Evolutionary conservation across 768 basidiomycete species (phyloP).

Genomic region (Lyophyllum decastes): DNA sequence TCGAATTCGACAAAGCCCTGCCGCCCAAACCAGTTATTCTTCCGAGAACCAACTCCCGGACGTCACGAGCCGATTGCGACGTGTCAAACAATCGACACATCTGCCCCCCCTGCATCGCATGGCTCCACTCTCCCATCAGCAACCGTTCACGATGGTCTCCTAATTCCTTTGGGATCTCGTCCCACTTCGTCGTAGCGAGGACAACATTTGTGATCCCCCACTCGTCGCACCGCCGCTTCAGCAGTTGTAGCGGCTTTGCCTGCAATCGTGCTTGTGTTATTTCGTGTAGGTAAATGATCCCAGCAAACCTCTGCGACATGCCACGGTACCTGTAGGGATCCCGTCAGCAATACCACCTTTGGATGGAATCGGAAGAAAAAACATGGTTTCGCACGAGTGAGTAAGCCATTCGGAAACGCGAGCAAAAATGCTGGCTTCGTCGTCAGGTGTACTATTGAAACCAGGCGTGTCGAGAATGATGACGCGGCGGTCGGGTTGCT

Average conservation of each 20-base stretch:
- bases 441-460: neutral
- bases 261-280: neutral
- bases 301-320: neutral
- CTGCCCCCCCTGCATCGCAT: neutral
- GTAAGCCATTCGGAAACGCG: neutral
- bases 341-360: too few species aligned
- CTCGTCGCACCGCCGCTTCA: neutral
- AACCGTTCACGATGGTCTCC: neutral
- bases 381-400: too few species aligned
- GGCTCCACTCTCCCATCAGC: neutral
- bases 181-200: neutral
- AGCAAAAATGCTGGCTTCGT: neutral
- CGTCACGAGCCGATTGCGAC: neutral
- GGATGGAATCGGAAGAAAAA: too few species aligned
- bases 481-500: neutral
- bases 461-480: neutral
- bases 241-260: neutral
- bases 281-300: neutral
- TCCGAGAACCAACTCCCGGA: neutral
- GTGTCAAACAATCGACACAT: neutral
- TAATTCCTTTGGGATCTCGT: neutral
- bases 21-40: neutral
- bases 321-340: neutral
- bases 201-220: neutral
- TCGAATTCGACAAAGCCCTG: neutral